Percentiles rank a stretch among this genome's conserved stretches.
phyloP scores from a whole-genome alignment of 2,329 filamentous ascomycete genomes.

The Sporothrix pseudoabietina region DNA sequence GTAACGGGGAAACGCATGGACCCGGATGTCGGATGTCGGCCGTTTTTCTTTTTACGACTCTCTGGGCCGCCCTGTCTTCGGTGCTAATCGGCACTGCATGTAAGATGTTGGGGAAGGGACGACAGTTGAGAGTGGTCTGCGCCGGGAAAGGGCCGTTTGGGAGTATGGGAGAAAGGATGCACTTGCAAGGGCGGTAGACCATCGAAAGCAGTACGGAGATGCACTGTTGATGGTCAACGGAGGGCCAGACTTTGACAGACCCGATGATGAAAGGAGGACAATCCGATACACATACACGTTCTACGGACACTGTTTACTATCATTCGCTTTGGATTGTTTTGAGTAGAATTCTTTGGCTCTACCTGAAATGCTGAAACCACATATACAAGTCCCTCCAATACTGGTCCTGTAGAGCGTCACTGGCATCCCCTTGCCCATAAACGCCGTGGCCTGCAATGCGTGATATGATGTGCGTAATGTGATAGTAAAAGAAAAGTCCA shows the following conservation, averaged over 20 bases:
- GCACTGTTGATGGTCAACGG: too few species aligned
- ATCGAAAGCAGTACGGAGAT: too few species aligned
- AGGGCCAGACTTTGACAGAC: too few species aligned
- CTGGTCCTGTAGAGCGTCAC: background rate
- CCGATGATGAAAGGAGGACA: too few species aligned
- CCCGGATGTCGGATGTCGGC: background rate
- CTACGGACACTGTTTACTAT: background rate
- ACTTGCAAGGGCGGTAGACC: background rate
- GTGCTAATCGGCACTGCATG: background rate
- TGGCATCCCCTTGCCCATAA: background rate
- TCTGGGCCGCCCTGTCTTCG: background rate
- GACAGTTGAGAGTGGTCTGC: background rate
- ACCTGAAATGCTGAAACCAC: too few species aligned
- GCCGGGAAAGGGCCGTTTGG: background rate
- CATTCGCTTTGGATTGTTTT: background rate
- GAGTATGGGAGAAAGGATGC: background rate
- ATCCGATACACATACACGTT: too few species aligned
- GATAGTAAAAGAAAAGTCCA: background rate
- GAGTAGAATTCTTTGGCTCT: too few species aligned
- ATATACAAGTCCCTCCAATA: too few species aligned
- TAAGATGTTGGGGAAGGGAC: background rate
- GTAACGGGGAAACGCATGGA: background rate
- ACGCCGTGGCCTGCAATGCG: background rate
- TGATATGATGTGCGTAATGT: background rate
- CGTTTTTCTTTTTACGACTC: background rate